Evolutionary conservation across 2,329 filamentous ascomycete genomes (phyloP).

Genomic region (Neofusicoccum sp.): DNA sequence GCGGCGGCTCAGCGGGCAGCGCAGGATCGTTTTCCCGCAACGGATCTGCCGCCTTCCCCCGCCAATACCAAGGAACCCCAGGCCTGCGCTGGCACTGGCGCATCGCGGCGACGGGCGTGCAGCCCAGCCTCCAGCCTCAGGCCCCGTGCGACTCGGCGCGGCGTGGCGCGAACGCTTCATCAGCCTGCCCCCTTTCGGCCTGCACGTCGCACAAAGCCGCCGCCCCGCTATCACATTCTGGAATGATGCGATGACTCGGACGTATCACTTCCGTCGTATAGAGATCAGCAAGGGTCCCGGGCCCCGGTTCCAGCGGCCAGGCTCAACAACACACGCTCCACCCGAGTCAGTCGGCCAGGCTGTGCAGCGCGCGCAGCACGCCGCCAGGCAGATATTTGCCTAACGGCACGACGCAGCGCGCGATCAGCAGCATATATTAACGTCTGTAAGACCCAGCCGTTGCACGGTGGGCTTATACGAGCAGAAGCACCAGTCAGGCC

Average conservation of each 20-base stretch:
- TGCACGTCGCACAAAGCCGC: constrained; percentile 16
- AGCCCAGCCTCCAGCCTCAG: constrained; percentile 9
- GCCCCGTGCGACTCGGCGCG: constrained; percentile 5
- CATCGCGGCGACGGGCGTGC: not conserved
- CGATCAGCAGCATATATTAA: constrained; percentile 16
- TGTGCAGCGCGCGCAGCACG: not conserved
- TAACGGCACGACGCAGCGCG: not conserved
- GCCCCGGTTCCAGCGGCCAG: constrained; percentile 4
- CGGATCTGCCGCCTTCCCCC: not conserved
- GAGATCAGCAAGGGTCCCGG: constrained; percentile 17
- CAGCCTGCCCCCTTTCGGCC: constrained; percentile 4
- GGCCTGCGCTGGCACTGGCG: not conserved
- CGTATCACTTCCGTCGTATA: constrained; percentile 8
- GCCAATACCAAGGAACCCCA: not conserved
- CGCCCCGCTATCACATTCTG: constrained; percentile 15
- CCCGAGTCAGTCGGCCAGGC: constrained; percentile 1
- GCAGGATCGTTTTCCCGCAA: constrained; percentile 3
- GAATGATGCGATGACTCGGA: constrained; percentile 17
- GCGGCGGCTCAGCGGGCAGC: not conserved
- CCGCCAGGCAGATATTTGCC: constrained; percentile 2
- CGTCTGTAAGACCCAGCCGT: constrained; percentile 6
- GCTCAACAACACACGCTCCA: not conserved
- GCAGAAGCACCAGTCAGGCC: constrained; percentile 17
- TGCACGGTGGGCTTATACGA: constrained; percentile 17
- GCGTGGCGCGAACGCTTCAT: constrained; percentile 6